Evolutionary conservation across 345 rosid species (phyloP).

Genomic region (Rhodomyrtus tomentosa): DNA sequence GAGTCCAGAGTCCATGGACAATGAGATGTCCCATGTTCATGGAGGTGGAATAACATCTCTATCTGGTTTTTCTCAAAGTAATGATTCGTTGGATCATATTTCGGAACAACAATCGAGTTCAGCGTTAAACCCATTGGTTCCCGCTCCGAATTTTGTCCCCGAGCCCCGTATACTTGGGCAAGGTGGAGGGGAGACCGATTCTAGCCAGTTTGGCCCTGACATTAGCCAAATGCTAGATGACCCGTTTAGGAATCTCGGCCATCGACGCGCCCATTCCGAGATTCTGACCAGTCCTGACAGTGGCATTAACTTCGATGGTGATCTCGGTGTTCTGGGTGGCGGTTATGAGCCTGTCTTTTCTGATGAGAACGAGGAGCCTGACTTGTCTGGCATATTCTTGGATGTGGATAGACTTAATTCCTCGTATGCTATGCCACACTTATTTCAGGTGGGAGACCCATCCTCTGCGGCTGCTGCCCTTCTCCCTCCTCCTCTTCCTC

Average conservation of each 20-base stretch:
- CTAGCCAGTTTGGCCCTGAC: constrained; percentile 53
- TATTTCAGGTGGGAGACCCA: constrained; percentile 48
- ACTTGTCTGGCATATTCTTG: constrained; percentile 62
- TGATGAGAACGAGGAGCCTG: constrained; percentile 74
- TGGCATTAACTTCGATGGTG: constrained; percentile 84
- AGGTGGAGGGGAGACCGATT: constrained; percentile 22
- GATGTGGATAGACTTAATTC: constrained; percentile 87
- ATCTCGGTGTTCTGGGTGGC: constrained; percentile 71
- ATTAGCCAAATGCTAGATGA: constrained; percentile 81
- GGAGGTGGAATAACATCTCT: constrained; percentile 18
- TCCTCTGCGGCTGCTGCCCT: neutral
- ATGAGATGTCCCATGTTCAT: constrained; percentile 39
- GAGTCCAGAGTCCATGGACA: constrained; percentile 36
- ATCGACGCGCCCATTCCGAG: constrained; percentile 92
- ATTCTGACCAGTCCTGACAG: constrained; percentile 76
- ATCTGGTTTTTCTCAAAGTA: constrained; percentile 23
- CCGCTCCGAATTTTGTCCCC: neutral
- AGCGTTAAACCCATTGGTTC: neutral
- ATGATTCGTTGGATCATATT: constrained; percentile 29
- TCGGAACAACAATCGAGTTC: constrained; percentile 18
- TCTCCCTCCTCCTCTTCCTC: neutral
- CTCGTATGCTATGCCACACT: constrained; percentile 50
- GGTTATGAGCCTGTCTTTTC: constrained; percentile 71
- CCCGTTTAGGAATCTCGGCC: constrained; percentile 78
- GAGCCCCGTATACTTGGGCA: neutral